Conservation (phyloP, 371 early-diverging fungal species). For the Lichtheimia corymbifera region DNA sequence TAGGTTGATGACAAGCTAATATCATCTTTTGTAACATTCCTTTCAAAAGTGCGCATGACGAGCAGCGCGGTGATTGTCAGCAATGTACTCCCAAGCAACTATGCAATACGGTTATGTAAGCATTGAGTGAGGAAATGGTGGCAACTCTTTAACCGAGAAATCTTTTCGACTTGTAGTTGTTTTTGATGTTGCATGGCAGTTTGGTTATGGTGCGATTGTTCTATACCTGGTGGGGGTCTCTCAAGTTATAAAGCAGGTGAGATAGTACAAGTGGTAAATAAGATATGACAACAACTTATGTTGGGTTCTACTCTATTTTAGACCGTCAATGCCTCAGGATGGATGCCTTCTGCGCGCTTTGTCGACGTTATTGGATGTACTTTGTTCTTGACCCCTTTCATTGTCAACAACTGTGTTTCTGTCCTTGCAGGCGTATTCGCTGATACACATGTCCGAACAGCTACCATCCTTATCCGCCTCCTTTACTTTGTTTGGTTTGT, state of each 20-base stretch:
- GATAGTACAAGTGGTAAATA: neutral
- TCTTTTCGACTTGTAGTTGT: neutral
- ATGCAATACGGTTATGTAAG: neutral
- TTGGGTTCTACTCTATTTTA: neutral
- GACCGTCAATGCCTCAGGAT: neutral
- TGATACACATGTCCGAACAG: neutral
- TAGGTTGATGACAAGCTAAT: neutral
- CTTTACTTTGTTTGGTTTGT: neutral
- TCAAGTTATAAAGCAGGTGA: neutral
- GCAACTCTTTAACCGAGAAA: neutral
- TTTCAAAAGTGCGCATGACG: neutral
- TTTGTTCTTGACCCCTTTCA: neutral
- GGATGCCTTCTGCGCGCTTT: neutral
- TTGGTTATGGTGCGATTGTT: neutral
- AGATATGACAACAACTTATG: neutral
- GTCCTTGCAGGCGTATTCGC: neutral
- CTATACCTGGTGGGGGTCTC: neutral
- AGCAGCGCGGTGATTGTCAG: neutral
- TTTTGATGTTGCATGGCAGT: neutral
- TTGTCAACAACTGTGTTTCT: neutral
- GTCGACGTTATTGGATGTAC: neutral
- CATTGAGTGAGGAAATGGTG: neutral
- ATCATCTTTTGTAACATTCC: neutral
- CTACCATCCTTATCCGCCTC: neutral
- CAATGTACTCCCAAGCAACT: neutral